phyloP scores from a whole-genome alignment of 345 rosid genomes.

The Odontarrhena argentea region DNA sequence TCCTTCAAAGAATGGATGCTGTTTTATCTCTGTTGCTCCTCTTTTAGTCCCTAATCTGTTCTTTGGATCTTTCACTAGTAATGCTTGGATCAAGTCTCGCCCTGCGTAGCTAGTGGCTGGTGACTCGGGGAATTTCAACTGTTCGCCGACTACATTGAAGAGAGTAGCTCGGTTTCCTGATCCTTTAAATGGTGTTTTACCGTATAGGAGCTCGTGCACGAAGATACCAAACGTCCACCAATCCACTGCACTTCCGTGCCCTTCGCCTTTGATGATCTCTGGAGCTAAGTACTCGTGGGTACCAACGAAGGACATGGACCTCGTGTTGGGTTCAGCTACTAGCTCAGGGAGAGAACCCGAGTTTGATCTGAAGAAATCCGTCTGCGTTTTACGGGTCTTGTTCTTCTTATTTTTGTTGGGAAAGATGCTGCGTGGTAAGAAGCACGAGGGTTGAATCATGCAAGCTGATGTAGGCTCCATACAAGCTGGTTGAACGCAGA shows the following conservation, averaged over 20 bases:
- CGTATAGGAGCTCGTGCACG: slow-evolving; percentile 80
- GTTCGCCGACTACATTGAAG: slow-evolving; percentile 94
- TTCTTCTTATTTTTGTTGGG: slow-evolving; percentile 84
- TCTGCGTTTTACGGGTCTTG: slow-evolving; percentile 56
- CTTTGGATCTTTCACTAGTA: slow-evolving; percentile 92
- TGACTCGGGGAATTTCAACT: slow-evolving; percentile 83
- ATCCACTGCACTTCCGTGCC: slow-evolving; percentile 97
- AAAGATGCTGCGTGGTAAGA: slow-evolving; percentile 74
- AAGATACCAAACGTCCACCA: slow-evolving; percentile 99
- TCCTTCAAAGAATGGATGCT: slow-evolving; percentile 94
- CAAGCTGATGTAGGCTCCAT: slow-evolving; percentile 86
- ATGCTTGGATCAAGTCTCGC: slow-evolving; percentile 78
- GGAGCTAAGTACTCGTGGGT: slow-evolving; percentile 98
- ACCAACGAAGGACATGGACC: slow-evolving; percentile 99
- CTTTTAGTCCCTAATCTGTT: slow-evolving; percentile 90
- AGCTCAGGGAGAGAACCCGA: slow-evolving; percentile 75
- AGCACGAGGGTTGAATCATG: slow-evolving; percentile 80
- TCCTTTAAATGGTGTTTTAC: slow-evolving; percentile 95
- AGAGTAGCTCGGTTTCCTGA: slow-evolving; percentile 92
- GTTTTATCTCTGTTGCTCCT: slow-evolving; percentile 98
- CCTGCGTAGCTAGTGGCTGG: slow-evolving; percentile 87
- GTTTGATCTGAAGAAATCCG: slow-evolving; percentile 53
- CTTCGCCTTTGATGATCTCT: slow-evolving; percentile 94
- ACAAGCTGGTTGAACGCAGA: slow-evolving; percentile 91
- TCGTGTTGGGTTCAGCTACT: slow-evolving; percentile 92